phyloP scores from a whole-genome alignment of 345 rosid genomes.

The Pugionium cornutum region DNA sequence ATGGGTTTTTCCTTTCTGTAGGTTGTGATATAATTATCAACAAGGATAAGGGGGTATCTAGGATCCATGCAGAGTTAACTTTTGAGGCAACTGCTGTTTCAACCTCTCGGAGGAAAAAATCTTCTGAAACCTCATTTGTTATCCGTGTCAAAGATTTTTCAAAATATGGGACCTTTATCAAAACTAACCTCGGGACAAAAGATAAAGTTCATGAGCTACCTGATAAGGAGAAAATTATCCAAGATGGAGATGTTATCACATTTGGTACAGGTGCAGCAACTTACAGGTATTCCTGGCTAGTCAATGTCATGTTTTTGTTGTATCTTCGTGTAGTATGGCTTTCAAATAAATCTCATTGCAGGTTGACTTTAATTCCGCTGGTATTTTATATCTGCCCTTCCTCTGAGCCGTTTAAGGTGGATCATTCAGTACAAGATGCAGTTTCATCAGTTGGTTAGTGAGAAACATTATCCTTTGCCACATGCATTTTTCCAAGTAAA shows the following conservation, averaged over 20 bases:
- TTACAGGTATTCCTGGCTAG: slow-evolving; percentile 56
- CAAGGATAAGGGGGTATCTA: slow-evolving; percentile 87
- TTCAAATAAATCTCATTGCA: slow-evolving; percentile 39
- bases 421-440: slow-evolving; percentile 50
- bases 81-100: slow-evolving; percentile 54
- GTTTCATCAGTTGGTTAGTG: slow-evolving; percentile 75
- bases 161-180: slow-evolving; percentile 84
- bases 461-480: slow-evolving; percentile 9
- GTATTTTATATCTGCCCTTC: slow-evolving; percentile 48
- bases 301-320: slow-evolving; percentile 3
- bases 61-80: slow-evolving; percentile 77
- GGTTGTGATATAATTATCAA: slow-evolving; percentile 82
- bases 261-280: slow-evolving; percentile 88
- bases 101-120: slow-evolving; percentile 31
- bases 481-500: background rate
- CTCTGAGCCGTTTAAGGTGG: slow-evolving; percentile 47
- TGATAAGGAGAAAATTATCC: slow-evolving; percentile 56
- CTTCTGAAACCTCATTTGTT: slow-evolving; percentile 39
- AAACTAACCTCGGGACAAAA: slow-evolving; percentile 43
- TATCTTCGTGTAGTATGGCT: background rate
- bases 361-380: slow-evolving; percentile 68
- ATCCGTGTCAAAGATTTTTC: slow-evolving; percentile 75
- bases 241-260: slow-evolving; percentile 67
- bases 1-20: slow-evolving; percentile 25
- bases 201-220: slow-evolving; percentile 69